phyloP scores from a whole-genome alignment of 2,329 filamentous ascomycete genomes.

The Penicillium freii region DNA sequence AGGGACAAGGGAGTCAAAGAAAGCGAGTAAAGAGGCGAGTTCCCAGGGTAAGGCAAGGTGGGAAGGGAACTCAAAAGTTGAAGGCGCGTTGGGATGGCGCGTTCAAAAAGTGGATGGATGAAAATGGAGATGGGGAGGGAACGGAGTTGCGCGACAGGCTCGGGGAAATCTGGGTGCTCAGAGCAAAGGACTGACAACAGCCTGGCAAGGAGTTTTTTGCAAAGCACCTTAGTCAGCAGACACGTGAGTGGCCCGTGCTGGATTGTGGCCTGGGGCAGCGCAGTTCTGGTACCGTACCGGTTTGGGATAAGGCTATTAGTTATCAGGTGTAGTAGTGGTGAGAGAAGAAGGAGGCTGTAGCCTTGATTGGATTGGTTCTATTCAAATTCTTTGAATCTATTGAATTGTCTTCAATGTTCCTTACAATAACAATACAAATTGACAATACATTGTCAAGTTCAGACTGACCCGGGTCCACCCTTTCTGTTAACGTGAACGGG shows the following conservation, averaged over 20 bases:
- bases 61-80: constrained; percentile 22
- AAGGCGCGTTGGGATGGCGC: constrained; percentile 33
- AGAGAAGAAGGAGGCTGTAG: not conserved
- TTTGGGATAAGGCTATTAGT: constrained; percentile 2
- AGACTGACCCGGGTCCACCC: not conserved
- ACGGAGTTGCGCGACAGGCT: constrained; percentile 40
- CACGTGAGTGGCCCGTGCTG: constrained; percentile 24
- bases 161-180: constrained; percentile 39
- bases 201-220: constrained; percentile 36
- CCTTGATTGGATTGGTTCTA: not conserved
- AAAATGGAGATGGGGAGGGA: constrained; percentile 40
- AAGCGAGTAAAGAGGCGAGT: constrained; percentile 21
- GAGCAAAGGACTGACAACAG: constrained; percentile 32
- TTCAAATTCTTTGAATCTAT: not conserved
- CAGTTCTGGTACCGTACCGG: constrained; percentile 7
- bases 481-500: not conserved
- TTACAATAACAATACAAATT: not conserved
- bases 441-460: constrained; percentile 2
- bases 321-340: not conserved
- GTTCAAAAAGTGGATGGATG: constrained; percentile 35
- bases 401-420: not conserved
- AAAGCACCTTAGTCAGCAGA: constrained; percentile 27
- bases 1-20: constrained; percentile 19
- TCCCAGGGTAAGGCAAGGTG: constrained; percentile 23
- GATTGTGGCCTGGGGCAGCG: constrained; percentile 5